phyloP scores from a whole-genome alignment of 805 yeast species.

The Kurtzmaniella cleridarum region DNA sequence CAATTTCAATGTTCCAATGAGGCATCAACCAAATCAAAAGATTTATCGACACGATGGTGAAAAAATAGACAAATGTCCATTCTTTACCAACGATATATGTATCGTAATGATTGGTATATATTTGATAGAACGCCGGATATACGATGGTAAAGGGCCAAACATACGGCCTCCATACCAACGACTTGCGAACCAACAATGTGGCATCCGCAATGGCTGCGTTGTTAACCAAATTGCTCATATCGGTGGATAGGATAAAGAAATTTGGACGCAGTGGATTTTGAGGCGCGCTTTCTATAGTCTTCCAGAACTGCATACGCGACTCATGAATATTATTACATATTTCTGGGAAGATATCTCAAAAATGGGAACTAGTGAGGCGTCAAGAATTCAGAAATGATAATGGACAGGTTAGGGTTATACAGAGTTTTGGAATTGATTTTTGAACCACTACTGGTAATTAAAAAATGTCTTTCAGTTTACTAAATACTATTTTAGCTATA shows the following conservation, averaged over 20 bases:
- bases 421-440: background rate
- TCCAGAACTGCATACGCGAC: background rate
- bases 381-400: too few species aligned
- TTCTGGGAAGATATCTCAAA: too few species aligned
- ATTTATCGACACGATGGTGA: slow-evolving; percentile 69
- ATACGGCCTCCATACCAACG: slow-evolving; percentile 61
- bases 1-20: slow-evolving; percentile 80
- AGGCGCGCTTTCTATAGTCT: background rate
- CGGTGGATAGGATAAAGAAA: slow-evolving; percentile 3
- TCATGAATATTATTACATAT: background rate
- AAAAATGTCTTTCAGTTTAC: too few species aligned
- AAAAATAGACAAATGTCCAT: slow-evolving; percentile 90
- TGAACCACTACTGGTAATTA: too few species aligned
- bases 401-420: background rate
- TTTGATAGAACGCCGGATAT: slow-evolving; percentile 67
- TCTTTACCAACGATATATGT: slow-evolving; percentile 80
- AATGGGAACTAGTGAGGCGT: too few species aligned
- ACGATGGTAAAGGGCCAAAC: slow-evolving; percentile 75
- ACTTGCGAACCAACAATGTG: slow-evolving; percentile 66
- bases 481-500: too few species aligned
- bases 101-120: slow-evolving; percentile 69
- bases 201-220: slow-evolving; percentile 71
- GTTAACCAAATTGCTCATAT: slow-evolving; percentile 48
- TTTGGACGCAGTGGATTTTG: background rate
- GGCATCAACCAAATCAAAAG: slow-evolving; percentile 81